Base-by-base conservation (phyloP, 192 early-diverging fungal genomes). In the Coemansia sp. region DNA sequence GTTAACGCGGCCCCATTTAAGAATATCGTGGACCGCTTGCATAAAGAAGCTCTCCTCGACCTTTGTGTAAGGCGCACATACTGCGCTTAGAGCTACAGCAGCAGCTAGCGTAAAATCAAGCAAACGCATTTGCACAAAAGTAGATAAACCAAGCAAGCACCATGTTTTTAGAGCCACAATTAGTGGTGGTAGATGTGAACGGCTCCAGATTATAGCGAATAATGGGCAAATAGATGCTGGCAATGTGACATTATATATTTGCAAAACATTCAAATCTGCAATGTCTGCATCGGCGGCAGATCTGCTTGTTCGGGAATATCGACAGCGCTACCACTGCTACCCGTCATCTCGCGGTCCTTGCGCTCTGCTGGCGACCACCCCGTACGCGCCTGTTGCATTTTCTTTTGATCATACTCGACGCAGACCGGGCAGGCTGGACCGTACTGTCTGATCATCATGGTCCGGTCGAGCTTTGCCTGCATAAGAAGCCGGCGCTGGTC, bases 31-130 rank as follows among this genome's bases (percentile, higher is more conserved):
- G 5, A 85, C 83, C 5, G 96, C 95, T 76, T 98, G 96, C 50
- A 94, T 59, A 66, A 92, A 94, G 82, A 98, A 98, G 65, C 91
- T 94, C 72, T 98, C 96, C 73, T 98, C 95, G 54, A 98, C 95
- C 76, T 98, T 98, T 34, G 95, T 94, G 73, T 80, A 97, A 0
- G 94, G 96, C 34, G 54, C 74, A 5, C 53, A 66, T 8, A 65
- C n/a, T 5, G 60, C 68, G 55, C 68, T 65, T 73, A 85, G 44
- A 1, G 65, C 34, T 15, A 74, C 67, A 11, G 42, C 58, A 10
- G 50, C 54, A 8, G 69, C 62, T 15, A 72, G 62, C 15, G 55
- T 36, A 23, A 40, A 62, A 59, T 78, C 75, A 19, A 72, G 50
- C 7, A 19, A 34, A 14, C 9, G 22, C 65, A 66, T 66, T 6